Percentiles rank a stretch among this genome's conserved stretches.
Evolutionary conservation across 1,284 basidiomycete species (phyloP).

Genomic region (Sutorius eximius): DNA sequence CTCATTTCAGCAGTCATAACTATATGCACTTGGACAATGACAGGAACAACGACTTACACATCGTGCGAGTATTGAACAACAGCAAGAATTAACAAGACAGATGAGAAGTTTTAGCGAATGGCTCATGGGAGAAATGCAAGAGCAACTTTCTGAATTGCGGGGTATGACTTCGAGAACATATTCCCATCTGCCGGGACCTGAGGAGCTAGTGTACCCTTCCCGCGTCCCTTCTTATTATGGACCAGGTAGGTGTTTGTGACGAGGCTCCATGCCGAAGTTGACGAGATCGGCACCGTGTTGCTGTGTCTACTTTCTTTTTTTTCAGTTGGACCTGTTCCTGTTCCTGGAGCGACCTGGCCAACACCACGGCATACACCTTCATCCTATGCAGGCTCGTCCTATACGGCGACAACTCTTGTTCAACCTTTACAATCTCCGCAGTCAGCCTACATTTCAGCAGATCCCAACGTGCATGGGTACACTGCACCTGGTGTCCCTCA

Average conservation of each 20-base stretch:
- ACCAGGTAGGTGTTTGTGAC: conserved; percentile 1
- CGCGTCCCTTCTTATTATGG: neutral
- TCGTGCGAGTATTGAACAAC: conserved; percentile 5
- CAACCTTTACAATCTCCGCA: neutral
- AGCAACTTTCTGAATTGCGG: conserved; percentile 3
- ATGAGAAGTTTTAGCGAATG: neutral
- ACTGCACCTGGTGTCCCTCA: neutral
- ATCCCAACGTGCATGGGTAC: neutral
- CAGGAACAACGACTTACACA: conserved; percentile 10
- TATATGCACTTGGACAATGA: neutral
- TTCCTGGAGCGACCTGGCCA: neutral
- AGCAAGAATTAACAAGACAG: conserved; percentile 9
- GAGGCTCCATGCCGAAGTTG: neutral
- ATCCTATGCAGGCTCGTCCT: neutral
- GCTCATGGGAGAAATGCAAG: conserved; percentile 5
- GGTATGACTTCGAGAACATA: neutral
- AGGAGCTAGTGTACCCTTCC: neutral
- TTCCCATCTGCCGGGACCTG: neutral
- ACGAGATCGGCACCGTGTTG: neutral
- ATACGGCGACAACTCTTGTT: neutral
- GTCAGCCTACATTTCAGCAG: neutral
- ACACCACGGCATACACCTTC: neutral
- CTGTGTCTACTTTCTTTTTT: neutral
- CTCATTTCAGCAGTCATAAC: neutral
- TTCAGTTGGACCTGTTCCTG: neutral